These are phyloP conservation scores for Poterioochromonas sp. DNA, from an alignment of 352 stramenopile genomes.

Conservation along the genomic window DNA sequence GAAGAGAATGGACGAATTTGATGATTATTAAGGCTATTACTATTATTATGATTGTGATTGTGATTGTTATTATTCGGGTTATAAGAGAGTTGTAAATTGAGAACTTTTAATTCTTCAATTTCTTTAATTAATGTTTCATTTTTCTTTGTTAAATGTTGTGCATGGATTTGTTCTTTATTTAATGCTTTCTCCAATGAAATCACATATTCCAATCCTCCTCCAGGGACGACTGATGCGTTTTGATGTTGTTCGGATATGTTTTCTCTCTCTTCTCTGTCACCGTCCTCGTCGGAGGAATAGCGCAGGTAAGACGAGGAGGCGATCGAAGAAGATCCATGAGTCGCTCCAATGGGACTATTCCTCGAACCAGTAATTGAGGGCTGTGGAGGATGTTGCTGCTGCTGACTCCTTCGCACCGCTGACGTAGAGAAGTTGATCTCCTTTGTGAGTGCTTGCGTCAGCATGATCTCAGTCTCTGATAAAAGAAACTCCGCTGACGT, in stretches of 20 bases:
- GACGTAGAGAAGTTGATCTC: neutral
- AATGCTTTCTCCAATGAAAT: slow-evolving; percentile 12
- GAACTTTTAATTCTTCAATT: slow-evolving; percentile 7
- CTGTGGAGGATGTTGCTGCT: neutral
- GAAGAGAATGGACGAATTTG: no score
- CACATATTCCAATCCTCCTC: neutral
- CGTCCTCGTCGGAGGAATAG: no score
- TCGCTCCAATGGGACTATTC: neutral
- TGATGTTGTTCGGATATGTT: no score
- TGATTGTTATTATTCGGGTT: neutral
- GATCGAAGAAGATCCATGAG: neutral
- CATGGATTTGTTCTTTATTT: slow-evolving; percentile 24
- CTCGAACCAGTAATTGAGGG: neutral
- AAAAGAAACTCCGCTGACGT: no score
- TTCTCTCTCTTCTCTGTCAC: neutral
- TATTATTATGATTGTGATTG: neutral
- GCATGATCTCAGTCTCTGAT: no score
- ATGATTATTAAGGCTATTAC: no score
- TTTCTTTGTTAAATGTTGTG: slow-evolving; percentile 25
- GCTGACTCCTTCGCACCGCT: no score
- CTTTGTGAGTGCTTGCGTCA: neutral
- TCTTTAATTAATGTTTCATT: slow-evolving; percentile 31
- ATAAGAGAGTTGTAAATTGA: neutral
- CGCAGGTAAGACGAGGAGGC: neutral
- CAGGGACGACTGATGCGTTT: no score